Evolutionary conservation across 805 yeast species (phyloP).

Genomic region (Cyberlindnera meyerae): DNA sequence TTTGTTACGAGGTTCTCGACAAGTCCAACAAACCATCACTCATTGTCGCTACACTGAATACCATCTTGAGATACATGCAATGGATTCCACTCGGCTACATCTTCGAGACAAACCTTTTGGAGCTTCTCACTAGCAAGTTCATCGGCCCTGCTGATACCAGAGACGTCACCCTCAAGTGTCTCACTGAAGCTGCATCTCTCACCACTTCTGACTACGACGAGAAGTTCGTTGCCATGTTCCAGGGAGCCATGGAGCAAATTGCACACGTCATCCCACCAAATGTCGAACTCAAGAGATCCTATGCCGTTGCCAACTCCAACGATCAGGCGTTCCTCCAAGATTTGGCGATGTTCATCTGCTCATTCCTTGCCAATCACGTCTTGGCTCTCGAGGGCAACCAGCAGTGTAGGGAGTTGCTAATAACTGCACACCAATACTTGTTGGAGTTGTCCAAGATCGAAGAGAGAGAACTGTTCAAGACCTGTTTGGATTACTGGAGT

Average conservation of each 20-base stretch:
- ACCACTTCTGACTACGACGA: constrained; percentile 48
- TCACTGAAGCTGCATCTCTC: constrained; percentile 83
- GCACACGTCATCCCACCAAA: constrained; percentile 62
- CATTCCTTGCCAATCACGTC: constrained; percentile 75
- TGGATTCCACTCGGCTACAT: constrained; percentile 93
- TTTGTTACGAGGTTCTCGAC: constrained; percentile 90
- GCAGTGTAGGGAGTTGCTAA: constrained; percentile 49
- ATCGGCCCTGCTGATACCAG: constrained; percentile 75
- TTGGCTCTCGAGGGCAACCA: constrained; percentile 54
- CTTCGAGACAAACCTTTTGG: constrained; percentile 80
- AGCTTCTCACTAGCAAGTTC: constrained; percentile 68
- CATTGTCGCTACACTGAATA: constrained; percentile 76
- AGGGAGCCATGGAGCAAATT: constrained; percentile 67
- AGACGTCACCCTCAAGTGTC: constrained; percentile 80
- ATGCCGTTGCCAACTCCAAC: constrained; percentile 66
- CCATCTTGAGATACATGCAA: constrained; percentile 78
- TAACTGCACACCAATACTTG: constrained; percentile 74
- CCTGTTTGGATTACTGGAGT: constrained; percentile 93
- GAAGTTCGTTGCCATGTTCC: constrained; percentile 66
- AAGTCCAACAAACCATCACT: constrained; percentile 82
- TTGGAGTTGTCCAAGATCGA: constrained; percentile 84
- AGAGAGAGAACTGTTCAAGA: constrained; percentile 93
- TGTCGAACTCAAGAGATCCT: constrained; percentile 66
- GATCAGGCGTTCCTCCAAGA: constrained; percentile 96
- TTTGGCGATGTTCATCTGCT: constrained; percentile 86